phyloP scores from a whole-genome alignment of 495 filamentous ascomycete genomes.

The Coniosporium apollinis region DNA sequence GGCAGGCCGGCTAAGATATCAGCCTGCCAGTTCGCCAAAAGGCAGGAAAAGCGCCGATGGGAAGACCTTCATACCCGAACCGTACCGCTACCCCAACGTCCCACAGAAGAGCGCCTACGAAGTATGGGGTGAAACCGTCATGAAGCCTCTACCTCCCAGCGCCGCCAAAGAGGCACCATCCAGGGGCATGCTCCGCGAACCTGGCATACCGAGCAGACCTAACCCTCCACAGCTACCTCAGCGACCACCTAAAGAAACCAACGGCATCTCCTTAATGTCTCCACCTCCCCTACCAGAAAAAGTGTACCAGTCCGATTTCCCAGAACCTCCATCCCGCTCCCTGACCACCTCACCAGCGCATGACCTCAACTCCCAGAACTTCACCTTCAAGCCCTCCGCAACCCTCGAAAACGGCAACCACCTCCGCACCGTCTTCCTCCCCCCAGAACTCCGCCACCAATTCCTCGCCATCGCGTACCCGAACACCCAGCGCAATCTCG shows the following conservation, averaged over 20 bases:
- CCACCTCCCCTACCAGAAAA: too few relatives aligned
- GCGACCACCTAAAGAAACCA: constrained; percentile 22
- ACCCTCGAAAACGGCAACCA: constrained; percentile 78
- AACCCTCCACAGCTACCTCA: constrained; percentile 10
- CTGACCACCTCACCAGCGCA: background rate
- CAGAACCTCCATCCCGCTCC: constrained; percentile 27
- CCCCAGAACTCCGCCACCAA: constrained; percentile 46
- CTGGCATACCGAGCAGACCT: too few relatives aligned
- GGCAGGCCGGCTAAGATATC: constrained; percentile 1
- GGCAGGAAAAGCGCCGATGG: constrained; percentile 1
- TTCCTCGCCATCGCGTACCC: constrained; percentile 56
- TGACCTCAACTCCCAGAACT: constrained; percentile 21
- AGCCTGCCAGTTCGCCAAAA: background rate
- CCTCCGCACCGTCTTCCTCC: constrained; percentile 75
- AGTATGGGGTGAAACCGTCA: background rate
- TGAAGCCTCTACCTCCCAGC: background rate
- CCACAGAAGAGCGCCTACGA: constrained; percentile 3
- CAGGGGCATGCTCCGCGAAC: constrained; percentile 1
- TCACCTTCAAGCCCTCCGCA: constrained; percentile 70
- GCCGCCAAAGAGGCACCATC: constrained; percentile 6
- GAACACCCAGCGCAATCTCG: constrained; percentile 68
- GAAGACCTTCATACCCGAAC: background rate
- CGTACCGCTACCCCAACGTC: constrained; percentile 13
- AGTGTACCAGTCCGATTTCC: too few relatives aligned
- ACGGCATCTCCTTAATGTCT: too few relatives aligned